Base-by-base conservation (phyloP, 305 asterid genomes). In the Fraxinus dipetala region DNA sequence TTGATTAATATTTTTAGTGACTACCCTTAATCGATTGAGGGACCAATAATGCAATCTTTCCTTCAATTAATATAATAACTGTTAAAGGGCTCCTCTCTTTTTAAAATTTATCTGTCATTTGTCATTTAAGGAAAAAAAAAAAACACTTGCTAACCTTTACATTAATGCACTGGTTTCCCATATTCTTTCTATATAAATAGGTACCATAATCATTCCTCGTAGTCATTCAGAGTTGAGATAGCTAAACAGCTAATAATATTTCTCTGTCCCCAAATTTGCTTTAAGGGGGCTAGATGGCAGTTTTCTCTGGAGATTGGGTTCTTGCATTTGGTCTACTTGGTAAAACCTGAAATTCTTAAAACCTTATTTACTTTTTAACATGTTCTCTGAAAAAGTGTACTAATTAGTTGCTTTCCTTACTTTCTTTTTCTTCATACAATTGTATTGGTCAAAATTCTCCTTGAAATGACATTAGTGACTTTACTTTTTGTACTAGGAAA, bases 301-400 rank as follows among this genome's bases (percentile, higher is more conserved):
- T 54, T 36, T 67, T 78, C 75, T 83, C 87, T 78, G 85, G 83
- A 38, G 82, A 83, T 34, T 83, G 85, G 86, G 79, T 86, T 48
- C 67, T 83, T 30, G 85, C 81, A 74, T 86, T 86, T 79, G 88
- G 85, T 72, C 81, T 86, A 13, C 86, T 81, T 65, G 85, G 88
- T 83, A 80, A 76, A 20, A 48, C 6, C 11, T 54, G 24, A 0
- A 56, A n/a, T 5, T n/a, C 24, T 61, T 31, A 0, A 31, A 16
- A 16, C 22, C 16, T 61, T 18, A 61, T 8, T 22, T 22, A 6
- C 31, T 59, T 59, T 56, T 56, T 2, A n/a, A 20, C 70, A 59
- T 7, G 20, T 59, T 20, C 31, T 20, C 7, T 56, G 67, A 56
- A 18, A 56, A 56, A 18, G 67, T 4, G 2, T n/a, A 20, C 1